Evolutionary conservation across 225 moss, liverwort and hornwort genomes (phyloP), one percentile per base, ranked within the genome.

Genomic region (Sphagnum tenellum): DNA sequence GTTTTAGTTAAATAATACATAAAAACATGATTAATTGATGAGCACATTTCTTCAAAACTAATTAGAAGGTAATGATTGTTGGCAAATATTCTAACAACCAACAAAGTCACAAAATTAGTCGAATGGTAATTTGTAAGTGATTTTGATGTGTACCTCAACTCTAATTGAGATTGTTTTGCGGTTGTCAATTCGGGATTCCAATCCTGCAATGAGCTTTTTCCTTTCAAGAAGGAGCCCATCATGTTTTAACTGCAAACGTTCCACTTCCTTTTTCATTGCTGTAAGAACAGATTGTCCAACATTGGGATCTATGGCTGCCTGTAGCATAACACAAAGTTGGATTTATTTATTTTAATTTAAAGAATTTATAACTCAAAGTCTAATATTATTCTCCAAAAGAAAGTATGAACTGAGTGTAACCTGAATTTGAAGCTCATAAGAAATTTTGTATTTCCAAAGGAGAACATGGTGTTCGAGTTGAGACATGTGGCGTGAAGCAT

Each of bases 361-460:
- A 29, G 29, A 29, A 29, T 1, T 29, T 29, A 29, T 29, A 29
- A 29, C 29, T 29, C 29, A 29, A 29, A 29, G 29, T 29, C 29
- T 29, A 29, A 29, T 29, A 29, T 29, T 29, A 29, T 29, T 29
- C 29, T 29, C 29, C 29, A 29, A 29, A 29, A 29, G 29, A 29
- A 29, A 29, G 29, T 29, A 29, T 29, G 29, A 29, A 29, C 29
- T 29, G 29, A 4, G 3, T 56, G 3, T 56, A 47, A 96, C 96
- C 75, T 96, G 92, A 3, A 79, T 98, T 84, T 92, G 76, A 45
- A 90, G 67, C 57, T 98, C 96, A 75, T 83, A 92, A 2, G 88
- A 70, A 45, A 98, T 98, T 71, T 98, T 98, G 60, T 90, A 98
- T 76, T 82, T 92, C 96, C 92, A 98, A 9, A 98, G 73, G 92